phyloP scores from a whole-genome alignment of 179 eudicot species.

The Beta lomatogona region DNA sequence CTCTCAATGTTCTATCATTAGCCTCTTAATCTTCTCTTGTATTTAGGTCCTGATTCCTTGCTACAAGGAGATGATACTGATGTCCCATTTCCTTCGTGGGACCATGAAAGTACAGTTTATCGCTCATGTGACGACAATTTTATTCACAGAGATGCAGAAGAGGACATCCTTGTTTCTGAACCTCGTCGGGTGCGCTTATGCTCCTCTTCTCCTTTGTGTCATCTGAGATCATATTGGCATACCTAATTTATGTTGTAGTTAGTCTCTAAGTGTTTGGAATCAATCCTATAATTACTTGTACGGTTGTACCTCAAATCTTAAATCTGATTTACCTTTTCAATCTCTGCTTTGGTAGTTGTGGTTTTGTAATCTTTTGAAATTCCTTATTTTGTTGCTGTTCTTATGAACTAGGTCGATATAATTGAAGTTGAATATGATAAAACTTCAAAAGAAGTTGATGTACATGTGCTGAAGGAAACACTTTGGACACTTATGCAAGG shows the following conservation, averaged over 20 bases:
- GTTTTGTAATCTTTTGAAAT: not conserved
- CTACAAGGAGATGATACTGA: conserved; percentile 16
- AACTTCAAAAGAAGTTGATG: conserved; percentile 84
- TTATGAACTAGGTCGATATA: conserved; percentile 54
- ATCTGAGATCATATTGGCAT: not conserved
- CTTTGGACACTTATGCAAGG: conserved; percentile 64
- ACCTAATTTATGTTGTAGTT: not conserved
- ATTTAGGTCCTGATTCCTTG: conserved; percentile 18
- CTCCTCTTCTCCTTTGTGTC: not conserved
- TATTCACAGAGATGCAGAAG: conserved; percentile 27
- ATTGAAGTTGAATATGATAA: conserved; percentile 73
- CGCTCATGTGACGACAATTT: conserved; percentile 13
- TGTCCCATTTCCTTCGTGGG: conserved; percentile 29
- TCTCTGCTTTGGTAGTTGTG: not conserved
- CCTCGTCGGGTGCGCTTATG: conserved; percentile 34
- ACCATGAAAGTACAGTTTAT: conserved; percentile 19
- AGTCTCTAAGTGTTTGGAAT: not conserved
- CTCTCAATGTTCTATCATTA: not conserved
- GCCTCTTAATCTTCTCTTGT: not conserved
- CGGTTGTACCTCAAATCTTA: not conserved
- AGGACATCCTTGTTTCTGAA: conserved; percentile 29
- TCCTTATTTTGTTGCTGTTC: not conserved
- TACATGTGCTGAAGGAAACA: conserved; percentile 76
- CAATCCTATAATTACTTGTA: not conserved
- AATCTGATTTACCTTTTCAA: not conserved